Percentiles rank a stretch among this genome's conserved stretches.
Conservation (phyloP, 805 yeast species). For the Blastobotrys peoriensis region DNA sequence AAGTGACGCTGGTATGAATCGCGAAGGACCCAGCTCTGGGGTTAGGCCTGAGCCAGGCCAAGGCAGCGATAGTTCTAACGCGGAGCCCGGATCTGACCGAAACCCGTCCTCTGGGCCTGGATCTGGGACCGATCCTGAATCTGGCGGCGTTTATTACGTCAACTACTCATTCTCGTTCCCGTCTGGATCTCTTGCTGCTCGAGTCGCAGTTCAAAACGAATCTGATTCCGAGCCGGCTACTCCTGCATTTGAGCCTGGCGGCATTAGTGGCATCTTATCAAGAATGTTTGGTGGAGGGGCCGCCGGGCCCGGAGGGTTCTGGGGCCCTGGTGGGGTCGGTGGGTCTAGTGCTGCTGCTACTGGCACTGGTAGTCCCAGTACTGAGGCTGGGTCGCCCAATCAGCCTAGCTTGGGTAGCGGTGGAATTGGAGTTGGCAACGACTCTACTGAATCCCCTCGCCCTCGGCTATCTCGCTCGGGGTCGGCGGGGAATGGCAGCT, state of each 20-base stretch:
- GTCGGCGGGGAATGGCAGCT: background rate
- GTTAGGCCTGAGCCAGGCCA: background rate
- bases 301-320: background rate
- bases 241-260: background rate
- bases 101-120: background rate
- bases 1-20: too few species aligned
- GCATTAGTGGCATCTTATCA: background rate
- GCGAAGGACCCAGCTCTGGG: too few species aligned
- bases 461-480: background rate
- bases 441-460: too few species aligned
- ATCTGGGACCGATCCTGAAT: background rate
- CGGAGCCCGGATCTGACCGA: background rate
- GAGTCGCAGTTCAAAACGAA: background rate
- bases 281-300: background rate
- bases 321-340: background rate
- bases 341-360: background rate
- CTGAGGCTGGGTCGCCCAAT: background rate
- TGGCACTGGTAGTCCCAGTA: background rate
- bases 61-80: background rate
- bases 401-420: background rate
- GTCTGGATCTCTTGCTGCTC: background rate
- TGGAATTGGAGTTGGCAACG: too few species aligned
- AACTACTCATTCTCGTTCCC: slow-evolving; percentile 14
- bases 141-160: slow-evolving; percentile 9
- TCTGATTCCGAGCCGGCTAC: background rate